phyloP scores from a whole-genome alignment of 2,329 filamentous ascomycete genomes.

The Colletotrichum sp. region DNA sequence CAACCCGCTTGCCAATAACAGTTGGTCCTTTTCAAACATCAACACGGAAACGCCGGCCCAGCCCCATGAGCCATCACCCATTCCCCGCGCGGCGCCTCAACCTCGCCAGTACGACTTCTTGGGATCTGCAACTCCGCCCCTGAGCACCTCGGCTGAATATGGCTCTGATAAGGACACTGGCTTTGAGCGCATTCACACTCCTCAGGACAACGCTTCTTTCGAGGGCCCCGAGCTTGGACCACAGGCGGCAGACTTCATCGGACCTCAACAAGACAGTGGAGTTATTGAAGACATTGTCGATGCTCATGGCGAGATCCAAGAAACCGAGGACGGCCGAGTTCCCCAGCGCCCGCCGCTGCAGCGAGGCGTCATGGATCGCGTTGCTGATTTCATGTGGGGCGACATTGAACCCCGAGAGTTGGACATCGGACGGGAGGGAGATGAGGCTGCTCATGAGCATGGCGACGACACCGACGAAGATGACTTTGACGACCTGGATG shows the following conservation, averaged over 20 bases:
- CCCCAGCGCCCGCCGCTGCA: conserved; percentile 22
- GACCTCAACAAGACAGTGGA: neutral
- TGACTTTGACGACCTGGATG: conserved; percentile 35
- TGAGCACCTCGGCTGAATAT: neutral
- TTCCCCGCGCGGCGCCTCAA: neutral
- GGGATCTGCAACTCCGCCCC: neutral
- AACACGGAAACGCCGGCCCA: conserved; percentile 25
- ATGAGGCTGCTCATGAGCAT: conserved; percentile 58
- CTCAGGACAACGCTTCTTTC: neutral
- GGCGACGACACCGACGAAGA: conserved; percentile 45
- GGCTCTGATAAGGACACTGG: neutral
- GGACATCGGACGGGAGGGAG: conserved; percentile 30
- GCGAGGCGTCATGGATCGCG: conserved; percentile 43
- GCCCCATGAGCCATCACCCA: neutral
- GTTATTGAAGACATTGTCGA: neutral
- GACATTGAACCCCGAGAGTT: conserved; percentile 48
- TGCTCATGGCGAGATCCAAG: neutral
- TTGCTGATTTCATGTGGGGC: conserved; percentile 69
- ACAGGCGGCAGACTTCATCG: neutral
- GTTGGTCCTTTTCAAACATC: conserved; percentile 61
- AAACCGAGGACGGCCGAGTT: neutral
- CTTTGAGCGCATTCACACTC: neutral
- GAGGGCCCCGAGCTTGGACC: neutral
- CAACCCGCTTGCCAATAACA: conserved; percentile 64
- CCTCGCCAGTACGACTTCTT: neutral